These are phyloP conservation scores for Penicillium sp. DNA, from an alignment of 2,329 filamentous ascomycete genomes.

Conservation along the genomic window DNA sequence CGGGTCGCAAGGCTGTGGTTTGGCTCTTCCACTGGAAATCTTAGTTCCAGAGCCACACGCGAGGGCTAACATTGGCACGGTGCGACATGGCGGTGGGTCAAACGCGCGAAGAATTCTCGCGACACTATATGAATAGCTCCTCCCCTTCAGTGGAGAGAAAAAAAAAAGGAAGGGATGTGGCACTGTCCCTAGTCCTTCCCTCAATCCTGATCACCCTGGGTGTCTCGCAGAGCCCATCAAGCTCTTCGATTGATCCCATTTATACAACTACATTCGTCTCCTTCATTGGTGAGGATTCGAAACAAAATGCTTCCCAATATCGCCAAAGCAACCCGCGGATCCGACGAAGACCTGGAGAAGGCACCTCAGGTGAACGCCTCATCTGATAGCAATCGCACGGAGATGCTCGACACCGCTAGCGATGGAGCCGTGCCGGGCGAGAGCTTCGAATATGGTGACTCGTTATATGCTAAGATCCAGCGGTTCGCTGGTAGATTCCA, in stretches of 20 bases:
- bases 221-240: slow-evolving; percentile 20
- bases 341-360: slow-evolving; percentile 34
- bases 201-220: slow-evolving; percentile 16
- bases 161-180: slow-evolving; percentile 24
- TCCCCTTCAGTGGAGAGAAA: slow-evolving; percentile 16
- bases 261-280: slow-evolving; percentile 9
- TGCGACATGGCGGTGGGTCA: slow-evolving; percentile 13
- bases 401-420: slow-evolving; percentile 15
- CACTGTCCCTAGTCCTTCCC: slow-evolving; percentile 1
- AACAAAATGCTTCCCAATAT: slow-evolving; percentile 13
- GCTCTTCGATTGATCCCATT: slow-evolving; percentile 18
- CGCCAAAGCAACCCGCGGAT: slow-evolving; percentile 20
- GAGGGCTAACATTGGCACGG: slow-evolving; percentile 17
- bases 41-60: slow-evolving; percentile 18
- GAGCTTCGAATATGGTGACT: slow-evolving; percentile 56
- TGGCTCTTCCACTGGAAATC: slow-evolving; percentile 21
- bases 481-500: slow-evolving; percentile 61
- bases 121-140: slow-evolving; percentile 19
- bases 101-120: slow-evolving; percentile 18
- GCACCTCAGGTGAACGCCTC: slow-evolving; percentile 29
- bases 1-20: slow-evolving; percentile 18
- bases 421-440: slow-evolving; percentile 54
- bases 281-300: slow-evolving; percentile 14
- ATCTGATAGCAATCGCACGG: slow-evolving; percentile 32
- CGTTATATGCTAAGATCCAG: slow-evolving; percentile 57